Conservation (phyloP, 2,329 filamentous ascomycete genomes). For the Apiospora arundinis region DNA sequence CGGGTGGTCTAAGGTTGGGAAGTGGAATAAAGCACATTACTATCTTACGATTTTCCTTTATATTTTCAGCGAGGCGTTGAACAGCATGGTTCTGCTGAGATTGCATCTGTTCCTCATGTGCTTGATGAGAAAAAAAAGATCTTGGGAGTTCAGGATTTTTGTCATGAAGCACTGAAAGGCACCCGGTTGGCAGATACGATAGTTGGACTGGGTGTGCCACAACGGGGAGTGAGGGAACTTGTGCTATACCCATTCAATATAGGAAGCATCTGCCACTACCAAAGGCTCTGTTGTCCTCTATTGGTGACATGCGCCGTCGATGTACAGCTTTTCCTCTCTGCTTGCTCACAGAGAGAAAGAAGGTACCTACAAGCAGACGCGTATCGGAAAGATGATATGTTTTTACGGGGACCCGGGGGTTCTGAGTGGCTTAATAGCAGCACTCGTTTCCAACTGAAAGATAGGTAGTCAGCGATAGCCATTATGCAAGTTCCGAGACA, state of each 20-base stretch:
- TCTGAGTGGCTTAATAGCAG: not conserved
- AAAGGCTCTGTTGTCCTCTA: not conserved
- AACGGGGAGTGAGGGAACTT: not conserved
- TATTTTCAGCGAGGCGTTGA: constrained; percentile 25
- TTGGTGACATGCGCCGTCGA: not conserved
- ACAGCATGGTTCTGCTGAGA: constrained; percentile 18
- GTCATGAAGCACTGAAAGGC: not conserved
- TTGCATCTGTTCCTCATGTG: constrained; percentile 23
- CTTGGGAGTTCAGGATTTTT: constrained; percentile 22
- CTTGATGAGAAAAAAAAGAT: constrained; percentile 16
- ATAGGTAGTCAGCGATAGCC: constrained; percentile 16
- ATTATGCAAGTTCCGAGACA: constrained; percentile 17
- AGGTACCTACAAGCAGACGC: not conserved
- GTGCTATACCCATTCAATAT: not conserved
- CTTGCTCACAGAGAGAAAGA: not conserved
- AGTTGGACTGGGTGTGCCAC: not conserved
- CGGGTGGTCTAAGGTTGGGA: not conserved
- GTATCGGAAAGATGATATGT: constrained; percentile 2
- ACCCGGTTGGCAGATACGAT: not conserved
- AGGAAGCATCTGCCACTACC: not conserved
- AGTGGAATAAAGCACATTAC: not conserved
- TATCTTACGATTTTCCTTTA: constrained; percentile 17
- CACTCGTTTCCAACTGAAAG: constrained; percentile 13
- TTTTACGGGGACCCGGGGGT: not conserved
- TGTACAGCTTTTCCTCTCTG: not conserved